A percentile compares a stretch with the other conserved stretches of the same genome.
These are phyloP conservation scores for Citrullus amarus DNA, from an alignment of 306 rosid genomes.

Conservation along the genomic window DNA sequence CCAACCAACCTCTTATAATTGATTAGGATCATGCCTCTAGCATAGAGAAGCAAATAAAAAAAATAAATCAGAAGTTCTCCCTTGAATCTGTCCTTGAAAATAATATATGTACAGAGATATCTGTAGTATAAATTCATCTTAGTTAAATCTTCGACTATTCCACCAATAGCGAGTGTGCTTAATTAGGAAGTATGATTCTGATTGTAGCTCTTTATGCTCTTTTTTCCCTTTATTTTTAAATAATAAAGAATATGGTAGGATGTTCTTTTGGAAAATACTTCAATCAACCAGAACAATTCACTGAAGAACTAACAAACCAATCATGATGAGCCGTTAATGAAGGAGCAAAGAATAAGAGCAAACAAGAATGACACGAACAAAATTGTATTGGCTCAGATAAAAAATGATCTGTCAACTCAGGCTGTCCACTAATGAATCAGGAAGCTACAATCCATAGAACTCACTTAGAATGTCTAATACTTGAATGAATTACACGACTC, in stretches of 20 bases:
- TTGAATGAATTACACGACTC: neutral
- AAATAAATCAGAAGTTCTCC: neutral
- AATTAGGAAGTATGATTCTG: neutral
- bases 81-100: neutral
- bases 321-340: neutral
- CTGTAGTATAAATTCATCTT: no score
- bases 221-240: no score
- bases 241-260: neutral
- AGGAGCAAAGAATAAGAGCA: neutral
- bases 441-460: neutral
- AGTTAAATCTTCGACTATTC: no score
- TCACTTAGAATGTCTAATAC: neutral
- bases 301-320: neutral
- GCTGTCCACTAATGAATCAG: neutral
- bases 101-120: neutral
- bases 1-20: constrained; percentile 8
- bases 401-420: neutral
- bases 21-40: neutral
- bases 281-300: neutral
- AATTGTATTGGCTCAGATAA: neutral
- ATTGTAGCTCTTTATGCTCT: neutral
- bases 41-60: neutral
- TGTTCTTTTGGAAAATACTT: neutral
- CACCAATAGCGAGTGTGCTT: no score
- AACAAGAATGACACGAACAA: neutral